Percentiles rank a stretch among this genome's conserved stretches.
phyloP scores from a whole-genome alignment of 2,329 filamentous ascomycete genomes.

The Shiraia sp. region DNA sequence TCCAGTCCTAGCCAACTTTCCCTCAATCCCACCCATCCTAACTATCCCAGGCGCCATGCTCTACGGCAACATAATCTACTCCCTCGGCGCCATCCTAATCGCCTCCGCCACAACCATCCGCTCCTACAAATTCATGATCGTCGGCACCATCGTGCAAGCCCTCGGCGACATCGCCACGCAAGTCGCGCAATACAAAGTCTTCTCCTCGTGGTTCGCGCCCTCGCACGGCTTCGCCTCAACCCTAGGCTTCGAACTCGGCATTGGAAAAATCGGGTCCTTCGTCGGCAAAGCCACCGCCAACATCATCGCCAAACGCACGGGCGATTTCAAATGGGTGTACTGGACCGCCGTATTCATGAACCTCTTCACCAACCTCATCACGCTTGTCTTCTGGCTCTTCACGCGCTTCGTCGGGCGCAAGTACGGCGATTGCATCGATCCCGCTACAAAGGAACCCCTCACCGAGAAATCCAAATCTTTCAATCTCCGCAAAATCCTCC shows the following conservation, averaged over 20 bases:
- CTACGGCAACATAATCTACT: conserved; percentile 65
- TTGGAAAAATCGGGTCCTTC: conserved; percentile 65
- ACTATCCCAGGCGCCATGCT: conserved; percentile 53
- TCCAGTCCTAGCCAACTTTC: neutral
- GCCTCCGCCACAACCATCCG: conserved; percentile 61
- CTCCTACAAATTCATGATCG: conserved; percentile 64
- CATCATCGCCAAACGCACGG: conserved; percentile 60
- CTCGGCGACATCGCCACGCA: conserved; percentile 68
- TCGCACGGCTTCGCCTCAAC: conserved; percentile 66
- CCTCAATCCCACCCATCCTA: neutral
- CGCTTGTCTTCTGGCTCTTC: conserved; percentile 60
- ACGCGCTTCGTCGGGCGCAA: conserved; percentile 55
- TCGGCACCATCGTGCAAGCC: conserved; percentile 58
- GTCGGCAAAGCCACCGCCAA: conserved; percentile 65
- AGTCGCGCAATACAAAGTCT: conserved; percentile 67
- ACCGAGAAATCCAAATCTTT: conserved; percentile 64
- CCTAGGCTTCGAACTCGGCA: conserved; percentile 62
- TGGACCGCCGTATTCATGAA: conserved; percentile 68
- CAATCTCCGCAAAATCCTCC: conserved; percentile 59
- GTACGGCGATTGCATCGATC: conserved; percentile 55
- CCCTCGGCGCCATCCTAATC: conserved; percentile 61
- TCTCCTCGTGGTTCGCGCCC: conserved; percentile 67
- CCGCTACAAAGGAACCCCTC: conserved; percentile 62
- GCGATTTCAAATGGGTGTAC: conserved; percentile 65
- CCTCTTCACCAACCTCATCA: conserved; percentile 63